Evolutionary conservation across 768 basidiomycete species (phyloP), one percentile per base, ranked within the genome.

Genomic region (Russula virescens): DNA sequence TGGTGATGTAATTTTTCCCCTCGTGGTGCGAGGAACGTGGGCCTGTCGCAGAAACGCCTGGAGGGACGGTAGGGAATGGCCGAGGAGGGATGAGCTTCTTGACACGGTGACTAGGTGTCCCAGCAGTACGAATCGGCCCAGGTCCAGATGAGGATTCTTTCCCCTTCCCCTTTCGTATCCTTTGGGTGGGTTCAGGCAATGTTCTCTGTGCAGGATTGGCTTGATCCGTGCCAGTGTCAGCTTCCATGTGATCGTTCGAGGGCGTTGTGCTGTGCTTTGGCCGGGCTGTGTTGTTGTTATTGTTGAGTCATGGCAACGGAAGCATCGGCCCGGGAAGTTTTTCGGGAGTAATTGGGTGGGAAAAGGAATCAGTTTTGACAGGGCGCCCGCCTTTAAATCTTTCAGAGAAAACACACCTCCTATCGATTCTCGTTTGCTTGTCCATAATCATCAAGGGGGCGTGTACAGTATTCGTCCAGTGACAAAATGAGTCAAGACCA

Each of bases 1-100:
- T 62, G 63, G 89, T 91, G 56, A 94, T 86, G 68, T 83, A 77
- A 68, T 91, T 91, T 71, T 89, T 92, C 62, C 90, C 91, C 70
- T 91, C 88, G 50, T 78, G 82, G 65, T 89, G 89, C 38, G 84
- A 80, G 7, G 91, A 91, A 38, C 83, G 85, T 26, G 91, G 90
- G 1, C 91, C 91, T 0, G 89, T 89, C 6, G 87, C 88, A 62
- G 86, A 86, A 23, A 85, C 87, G n/a, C 86, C 86, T 1, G 80
- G 73, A 34, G 90, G 81, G 5, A 93, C 87, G 0, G 84, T 84
- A 35, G 91, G 87, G 71, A 84, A 91, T 3, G 91, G 91, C 42
- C 89, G 81, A 9, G 83, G 80, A 13, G 91, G 88, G 3, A 78
- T 81, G 45, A 94, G 83, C 68, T 88, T 91, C 35, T 80, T 81